Percentiles rank a stretch among this genome's conserved stretches.
These are phyloP conservation scores for Achaetomiella virescens DNA, from an alignment of 495 filamentous ascomycete species.

Conservation along the genomic window DNA sequence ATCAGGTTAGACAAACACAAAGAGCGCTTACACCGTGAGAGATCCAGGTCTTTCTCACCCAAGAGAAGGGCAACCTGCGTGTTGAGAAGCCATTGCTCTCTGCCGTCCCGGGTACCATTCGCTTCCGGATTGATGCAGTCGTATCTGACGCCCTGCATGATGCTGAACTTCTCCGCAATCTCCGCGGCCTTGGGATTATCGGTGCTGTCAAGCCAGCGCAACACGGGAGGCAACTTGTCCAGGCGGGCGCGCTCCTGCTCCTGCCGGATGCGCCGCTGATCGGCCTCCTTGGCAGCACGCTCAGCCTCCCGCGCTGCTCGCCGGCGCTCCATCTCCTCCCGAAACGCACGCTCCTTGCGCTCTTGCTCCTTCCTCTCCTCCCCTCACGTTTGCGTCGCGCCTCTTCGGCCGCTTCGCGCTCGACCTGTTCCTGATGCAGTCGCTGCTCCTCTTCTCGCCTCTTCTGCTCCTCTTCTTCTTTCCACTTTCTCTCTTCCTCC, in stretches of 20 bases:
- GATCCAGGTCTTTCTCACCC: conserved; percentile 66
- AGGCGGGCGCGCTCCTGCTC: conserved; percentile 44
- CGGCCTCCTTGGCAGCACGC: conserved; percentile 51
- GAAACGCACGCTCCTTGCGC: conserved; percentile 36
- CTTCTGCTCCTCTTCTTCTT: conserved; percentile 33
- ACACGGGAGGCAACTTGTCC: conserved; percentile 44
- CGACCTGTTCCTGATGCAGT: conserved; percentile 36
- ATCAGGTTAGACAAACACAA: neutral
- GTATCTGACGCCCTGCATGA: conserved; percentile 46
- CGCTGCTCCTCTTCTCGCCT: conserved; percentile 36
- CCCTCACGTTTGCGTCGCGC: conserved; percentile 38
- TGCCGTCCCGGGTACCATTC: conserved; percentile 40
- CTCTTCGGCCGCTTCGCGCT: conserved; percentile 41
- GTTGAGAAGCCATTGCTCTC: conserved; percentile 72
- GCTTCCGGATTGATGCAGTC: conserved; percentile 47
- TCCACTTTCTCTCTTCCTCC: conserved; percentile 24
- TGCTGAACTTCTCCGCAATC: conserved; percentile 45
- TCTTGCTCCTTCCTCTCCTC: conserved; percentile 26
- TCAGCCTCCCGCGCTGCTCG: conserved; percentile 48
- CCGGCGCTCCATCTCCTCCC: conserved; percentile 53
- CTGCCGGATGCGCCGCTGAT: conserved; percentile 40
- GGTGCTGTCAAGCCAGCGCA: conserved; percentile 48
- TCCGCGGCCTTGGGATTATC: conserved; percentile 43
- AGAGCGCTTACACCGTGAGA: conserved; percentile 62
- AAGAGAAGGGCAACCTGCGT: conserved; percentile 68